Conservation (phyloP, 2,329 filamentous ascomycete genomes). For the Tolypocladium tundrense region DNA sequence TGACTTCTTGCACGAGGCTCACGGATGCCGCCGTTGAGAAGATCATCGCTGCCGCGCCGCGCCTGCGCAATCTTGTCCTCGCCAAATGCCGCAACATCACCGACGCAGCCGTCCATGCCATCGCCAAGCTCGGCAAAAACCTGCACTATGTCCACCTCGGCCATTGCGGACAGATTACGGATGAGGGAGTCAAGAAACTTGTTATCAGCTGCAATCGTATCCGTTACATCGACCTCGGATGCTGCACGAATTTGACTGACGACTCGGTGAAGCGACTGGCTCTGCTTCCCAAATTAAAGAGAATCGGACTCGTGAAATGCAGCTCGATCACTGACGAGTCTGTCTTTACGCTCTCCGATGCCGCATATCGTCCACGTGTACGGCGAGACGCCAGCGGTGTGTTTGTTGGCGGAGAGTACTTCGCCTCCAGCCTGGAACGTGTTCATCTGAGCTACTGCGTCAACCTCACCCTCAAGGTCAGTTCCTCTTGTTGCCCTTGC, state of each 20-base stretch:
- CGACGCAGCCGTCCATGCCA: slow-evolving; percentile 76
- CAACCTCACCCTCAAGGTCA: slow-evolving; percentile 69
- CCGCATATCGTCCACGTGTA: slow-evolving; percentile 43
- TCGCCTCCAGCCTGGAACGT: slow-evolving; percentile 64
- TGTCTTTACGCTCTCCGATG: slow-evolving; percentile 72
- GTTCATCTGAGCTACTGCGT: slow-evolving; percentile 96
- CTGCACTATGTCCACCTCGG: slow-evolving; percentile 93
- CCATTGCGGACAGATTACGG: slow-evolving; percentile 86
- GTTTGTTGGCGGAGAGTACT: slow-evolving; percentile 40
- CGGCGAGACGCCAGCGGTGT: slow-evolving; percentile 38
- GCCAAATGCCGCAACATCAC: slow-evolving; percentile 93
- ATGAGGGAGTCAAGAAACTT: slow-evolving; percentile 73
- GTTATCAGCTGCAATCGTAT: slow-evolving; percentile 86
- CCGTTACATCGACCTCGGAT: slow-evolving; percentile 95
- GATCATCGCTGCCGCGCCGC: slow-evolving; percentile 77
- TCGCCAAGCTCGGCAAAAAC: slow-evolving; percentile 86
- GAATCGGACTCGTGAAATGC: slow-evolving; percentile 93
- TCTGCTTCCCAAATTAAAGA: slow-evolving; percentile 80
- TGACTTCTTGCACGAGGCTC: slow-evolving; percentile 78
- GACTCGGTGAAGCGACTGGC: slow-evolving; percentile 76
- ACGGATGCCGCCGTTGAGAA: slow-evolving; percentile 81
- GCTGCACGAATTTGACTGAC: slow-evolving; percentile 82
- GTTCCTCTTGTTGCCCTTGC: slow-evolving; percentile 16
- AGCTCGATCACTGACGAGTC: slow-evolving; percentile 81
- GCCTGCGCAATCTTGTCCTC: slow-evolving; percentile 83